These are phyloP conservation scores for Spizellomyces sp. DNA, from an alignment of 192 early-diverging fungal species.

Conservation along the genomic window DNA sequence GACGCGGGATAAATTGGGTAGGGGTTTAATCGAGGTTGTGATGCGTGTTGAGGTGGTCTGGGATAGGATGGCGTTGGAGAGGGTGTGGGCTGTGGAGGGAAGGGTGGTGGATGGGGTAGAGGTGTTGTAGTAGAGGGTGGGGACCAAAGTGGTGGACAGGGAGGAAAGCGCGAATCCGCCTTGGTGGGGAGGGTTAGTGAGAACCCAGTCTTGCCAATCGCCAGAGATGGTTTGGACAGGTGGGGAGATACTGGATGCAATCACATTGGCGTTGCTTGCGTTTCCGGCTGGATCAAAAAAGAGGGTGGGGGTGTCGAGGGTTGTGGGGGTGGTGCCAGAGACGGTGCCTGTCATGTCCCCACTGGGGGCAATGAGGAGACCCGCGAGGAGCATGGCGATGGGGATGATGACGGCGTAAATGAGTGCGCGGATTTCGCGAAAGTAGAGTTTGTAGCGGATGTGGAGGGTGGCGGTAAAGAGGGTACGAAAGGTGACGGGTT, in stretches of 20 bases:
- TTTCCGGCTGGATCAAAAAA: too few relatives aligned
- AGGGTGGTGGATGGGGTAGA: too few relatives aligned
- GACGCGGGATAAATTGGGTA: not conserved
- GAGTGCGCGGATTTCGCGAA: conserved; percentile 33
- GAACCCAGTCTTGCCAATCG: too few relatives aligned
- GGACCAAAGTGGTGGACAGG: too few relatives aligned
- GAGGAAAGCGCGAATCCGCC: too few relatives aligned
- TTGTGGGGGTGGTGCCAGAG: not conserved
- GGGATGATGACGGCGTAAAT: conserved; percentile 38
- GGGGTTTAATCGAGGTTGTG: not conserved
- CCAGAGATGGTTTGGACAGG: too few relatives aligned
- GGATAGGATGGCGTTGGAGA: too few relatives aligned
- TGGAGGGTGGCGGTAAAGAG: conserved; percentile 20
- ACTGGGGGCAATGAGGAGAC: not conserved
- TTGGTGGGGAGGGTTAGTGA: too few relatives aligned
- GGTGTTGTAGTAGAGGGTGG: too few relatives aligned
- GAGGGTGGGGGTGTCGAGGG: not conserved
- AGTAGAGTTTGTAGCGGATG: conserved; percentile 25
- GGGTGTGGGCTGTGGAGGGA: too few relatives aligned
- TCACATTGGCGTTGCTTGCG: too few relatives aligned
- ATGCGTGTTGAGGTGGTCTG: not conserved
- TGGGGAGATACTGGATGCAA: too few relatives aligned
- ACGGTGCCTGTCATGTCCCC: not conserved
- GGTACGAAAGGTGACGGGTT: not conserved
- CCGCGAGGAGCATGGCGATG: conserved; percentile 23